A percentile compares a stretch with the other conserved stretches of the same genome.
phyloP scores from a whole-genome alignment of 345 rosid species.

The Euphorbia tirucalli region DNA sequence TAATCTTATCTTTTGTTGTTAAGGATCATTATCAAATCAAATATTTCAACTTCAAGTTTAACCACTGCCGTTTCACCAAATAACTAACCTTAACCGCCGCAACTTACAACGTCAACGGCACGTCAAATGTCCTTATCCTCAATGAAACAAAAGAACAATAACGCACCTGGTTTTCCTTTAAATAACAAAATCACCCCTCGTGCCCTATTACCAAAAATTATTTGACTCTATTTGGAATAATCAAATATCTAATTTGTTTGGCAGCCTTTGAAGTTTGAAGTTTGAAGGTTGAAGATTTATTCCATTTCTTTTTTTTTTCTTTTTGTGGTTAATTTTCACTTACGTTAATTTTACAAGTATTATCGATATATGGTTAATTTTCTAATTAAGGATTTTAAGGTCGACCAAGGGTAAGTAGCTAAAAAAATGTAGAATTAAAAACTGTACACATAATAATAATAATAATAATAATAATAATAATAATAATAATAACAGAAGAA shows the following conservation, averaged over 20 bases:
- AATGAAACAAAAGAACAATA: background rate
- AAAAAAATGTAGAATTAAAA: too few species aligned
- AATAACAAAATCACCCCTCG: background rate
- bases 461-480: too few species aligned
- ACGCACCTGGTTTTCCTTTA: background rate
- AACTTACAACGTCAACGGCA: background rate
- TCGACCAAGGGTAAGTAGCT: too few species aligned
- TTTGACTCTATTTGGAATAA: background rate
- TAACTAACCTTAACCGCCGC: background rate
- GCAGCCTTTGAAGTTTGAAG: background rate
- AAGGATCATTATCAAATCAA: too few species aligned
- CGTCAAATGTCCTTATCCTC: background rate
- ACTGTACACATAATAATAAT: too few species aligned
- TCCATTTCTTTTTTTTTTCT: too few species aligned
- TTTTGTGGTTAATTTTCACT: too few species aligned
- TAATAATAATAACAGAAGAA: too few species aligned
- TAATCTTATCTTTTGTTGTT: too few species aligned
- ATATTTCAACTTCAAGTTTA: background rate
- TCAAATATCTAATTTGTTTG: background rate
- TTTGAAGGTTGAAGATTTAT: background rate
- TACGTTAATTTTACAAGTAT: too few species aligned
- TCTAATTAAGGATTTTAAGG: too few species aligned
- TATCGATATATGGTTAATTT: too few species aligned
- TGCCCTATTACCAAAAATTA: background rate
- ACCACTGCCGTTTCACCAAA: background rate